phyloP scores from a whole-genome alignment of 345 rosid species.

The Lepidium aucheri region DNA sequence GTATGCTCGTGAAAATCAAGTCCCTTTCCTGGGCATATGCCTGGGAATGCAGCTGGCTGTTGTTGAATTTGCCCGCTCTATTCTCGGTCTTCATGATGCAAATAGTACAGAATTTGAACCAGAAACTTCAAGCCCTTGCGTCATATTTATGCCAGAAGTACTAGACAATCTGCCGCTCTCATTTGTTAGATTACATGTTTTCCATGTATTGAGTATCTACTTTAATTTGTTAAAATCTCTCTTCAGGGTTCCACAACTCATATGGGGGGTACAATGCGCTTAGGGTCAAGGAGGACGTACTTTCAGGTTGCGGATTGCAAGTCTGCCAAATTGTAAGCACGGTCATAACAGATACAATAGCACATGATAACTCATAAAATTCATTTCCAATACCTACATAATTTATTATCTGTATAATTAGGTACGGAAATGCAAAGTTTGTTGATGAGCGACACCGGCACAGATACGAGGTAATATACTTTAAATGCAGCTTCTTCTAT shows the following conservation, averaged over 20 bases:
- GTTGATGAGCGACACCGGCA: constrained; percentile 81
- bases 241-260: constrained; percentile 65
- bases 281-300: constrained; percentile 71
- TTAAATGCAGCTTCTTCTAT: not conserved
- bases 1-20: constrained; percentile 62
- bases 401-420: constrained; percentile 15
- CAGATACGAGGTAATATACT: constrained; percentile 59
- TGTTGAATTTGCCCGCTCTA: constrained; percentile 68
- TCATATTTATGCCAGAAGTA: constrained; percentile 84
- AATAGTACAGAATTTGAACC: constrained; percentile 77
- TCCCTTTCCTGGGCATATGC: constrained; percentile 79
- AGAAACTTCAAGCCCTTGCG: constrained; percentile 62
- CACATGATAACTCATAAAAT: not conserved
- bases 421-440: constrained; percentile 57
- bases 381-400: not conserved
- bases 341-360: not conserved
- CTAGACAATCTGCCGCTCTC: not conserved
- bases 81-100: constrained; percentile 59
- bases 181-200: not conserved
- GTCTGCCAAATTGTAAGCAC: constrained; percentile 64
- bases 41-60: constrained; percentile 88
- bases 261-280: constrained; percentile 85
- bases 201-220: not conserved
- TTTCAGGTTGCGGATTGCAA: constrained; percentile 57
- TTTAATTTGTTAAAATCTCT: constrained; percentile 1